Base-by-base conservation (phyloP, 257 asterid genomes). In the Nicotiana sylvestris region DNA sequence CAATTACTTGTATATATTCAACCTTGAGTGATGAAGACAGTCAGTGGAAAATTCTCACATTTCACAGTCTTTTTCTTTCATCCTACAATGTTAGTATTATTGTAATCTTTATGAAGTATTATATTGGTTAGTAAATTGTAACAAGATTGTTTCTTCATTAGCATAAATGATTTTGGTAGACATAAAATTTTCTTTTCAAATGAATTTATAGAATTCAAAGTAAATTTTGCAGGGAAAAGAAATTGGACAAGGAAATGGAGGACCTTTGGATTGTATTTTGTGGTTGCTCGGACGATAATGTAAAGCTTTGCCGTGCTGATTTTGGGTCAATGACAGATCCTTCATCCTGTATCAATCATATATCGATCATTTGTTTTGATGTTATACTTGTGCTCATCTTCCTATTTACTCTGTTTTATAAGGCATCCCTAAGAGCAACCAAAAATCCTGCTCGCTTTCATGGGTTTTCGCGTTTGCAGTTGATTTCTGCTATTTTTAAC, bases 301-400 rank as follows among this genome's bases (percentile, higher is more conserved):
- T 78, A 77, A 79, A 67, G 66, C 74, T 77, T 49, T 91, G 93
- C 83, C 88, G 70, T 56, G 74, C 87, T 67, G 86, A 87, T 87
- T 87, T 90, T 80, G 83, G 80, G 82, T 84, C 78, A 16, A 27
- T 82, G 57, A 66, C 84, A 7, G 76, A 29, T 25, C 91, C 93
- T 78, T 92, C 93, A 55, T 93, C 95, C 15, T 95, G 97, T 80
- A 65, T 72, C 85, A 88, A 85, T 83, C 91, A 92, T 82, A 76
- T 83, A 49, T 78, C 94, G 57, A 58, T 76, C 4, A 69, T 92
- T 39, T 85, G 79, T 81, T 91, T 86, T 60, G 97, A 94, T 88
- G 82, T 85, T 83, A 56, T 96, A 61, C 93, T 96, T 85, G 66
- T 91, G 30, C 37, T 90, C 86, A 30, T 82, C 61, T 90, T 92